Percentiles rank a stretch among this genome's conserved stretches.
These are phyloP conservation scores for Fusarium piperis DNA, from an alignment of 2,329 filamentous ascomycete genomes.

Conservation along the genomic window DNA sequence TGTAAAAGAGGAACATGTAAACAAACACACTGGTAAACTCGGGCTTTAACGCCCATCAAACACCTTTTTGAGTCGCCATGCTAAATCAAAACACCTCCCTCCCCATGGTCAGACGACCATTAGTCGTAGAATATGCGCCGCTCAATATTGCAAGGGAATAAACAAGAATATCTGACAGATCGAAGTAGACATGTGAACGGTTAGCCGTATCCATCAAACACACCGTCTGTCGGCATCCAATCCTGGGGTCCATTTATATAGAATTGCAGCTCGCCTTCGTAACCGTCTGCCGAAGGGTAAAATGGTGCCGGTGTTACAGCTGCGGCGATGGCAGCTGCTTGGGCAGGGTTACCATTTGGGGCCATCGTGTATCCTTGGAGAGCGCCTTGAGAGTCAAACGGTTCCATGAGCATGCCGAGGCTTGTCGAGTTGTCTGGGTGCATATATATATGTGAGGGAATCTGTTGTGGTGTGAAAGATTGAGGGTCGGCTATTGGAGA, in stretches of 20 bases:
- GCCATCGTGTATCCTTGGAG: constrained; percentile 25
- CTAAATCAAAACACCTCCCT: background rate
- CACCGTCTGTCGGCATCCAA: constrained; percentile 31
- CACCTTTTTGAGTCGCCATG: background rate
- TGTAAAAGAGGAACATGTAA: background rate
- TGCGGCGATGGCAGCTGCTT: constrained; percentile 10
- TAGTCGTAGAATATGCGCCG: constrained; percentile 1
- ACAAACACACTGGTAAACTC: background rate
- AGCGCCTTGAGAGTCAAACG: constrained; percentile 45
- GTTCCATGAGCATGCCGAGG: constrained; percentile 54
- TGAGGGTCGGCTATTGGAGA: constrained; percentile 31
- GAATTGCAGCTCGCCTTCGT: constrained; percentile 56
- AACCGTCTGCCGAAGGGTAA: constrained; percentile 55
- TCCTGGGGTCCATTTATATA: constrained; percentile 52
- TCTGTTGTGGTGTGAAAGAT: constrained; percentile 26
- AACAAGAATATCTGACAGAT: background rate
- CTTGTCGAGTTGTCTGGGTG: constrained; percentile 4
- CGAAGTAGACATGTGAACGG: background rate
- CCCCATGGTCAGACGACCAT: background rate
- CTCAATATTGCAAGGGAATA: background rate
- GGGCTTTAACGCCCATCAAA: background rate
- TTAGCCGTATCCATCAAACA: constrained; percentile 36
- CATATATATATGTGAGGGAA: constrained; percentile 23
- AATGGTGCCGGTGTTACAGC: constrained; percentile 7
- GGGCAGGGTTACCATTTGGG: constrained; percentile 14